Conservation (phyloP, 2,329 filamentous ascomycete species). For the Cordyceps cateniannulata region DNA sequence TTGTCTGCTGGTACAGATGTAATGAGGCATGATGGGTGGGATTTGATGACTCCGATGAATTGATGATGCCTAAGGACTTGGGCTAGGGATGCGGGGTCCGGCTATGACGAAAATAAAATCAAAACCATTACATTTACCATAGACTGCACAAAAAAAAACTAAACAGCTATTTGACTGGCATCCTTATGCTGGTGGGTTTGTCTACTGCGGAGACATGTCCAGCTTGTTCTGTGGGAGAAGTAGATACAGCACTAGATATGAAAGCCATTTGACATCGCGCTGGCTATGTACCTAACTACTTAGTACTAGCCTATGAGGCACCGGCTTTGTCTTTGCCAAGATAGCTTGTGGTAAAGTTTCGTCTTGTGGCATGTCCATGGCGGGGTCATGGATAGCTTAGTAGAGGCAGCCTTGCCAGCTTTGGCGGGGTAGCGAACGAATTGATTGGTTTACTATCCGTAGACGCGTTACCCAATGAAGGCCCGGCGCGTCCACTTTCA, state of each 20-base stretch:
- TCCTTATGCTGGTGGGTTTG: not conserved
- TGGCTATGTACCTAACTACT: too few species aligned
- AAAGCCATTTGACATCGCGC: not conserved
- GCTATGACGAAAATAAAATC: constrained; percentile 7
- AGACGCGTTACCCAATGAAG: constrained; percentile 12
- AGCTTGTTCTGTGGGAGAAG: not conserved
- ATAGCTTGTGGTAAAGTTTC: not conserved
- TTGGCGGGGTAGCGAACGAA: constrained; percentile 16
- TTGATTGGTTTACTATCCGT: too few species aligned
- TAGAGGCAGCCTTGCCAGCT: not conserved
- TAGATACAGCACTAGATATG: not conserved
- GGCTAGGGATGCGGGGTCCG: constrained; percentile 13
- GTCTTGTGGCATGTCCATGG: not conserved
- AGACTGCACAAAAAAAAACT: constrained; percentile 12
- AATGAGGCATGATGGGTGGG: constrained; percentile 27
- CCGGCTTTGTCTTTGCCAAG: not conserved
- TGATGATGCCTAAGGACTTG: constrained; percentile 14
- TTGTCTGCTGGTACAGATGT: constrained; percentile 19
- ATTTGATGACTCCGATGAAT: constrained; percentile 22
- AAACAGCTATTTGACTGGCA: not conserved
- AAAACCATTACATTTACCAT: constrained; percentile 14
- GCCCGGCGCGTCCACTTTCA: not conserved
- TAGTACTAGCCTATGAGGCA: not conserved
- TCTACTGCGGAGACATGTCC: not conserved
- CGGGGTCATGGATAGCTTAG: not conserved